Conservation (phyloP, 2,329 filamentous ascomycete species). For the Cladorrhinum sp. region DNA sequence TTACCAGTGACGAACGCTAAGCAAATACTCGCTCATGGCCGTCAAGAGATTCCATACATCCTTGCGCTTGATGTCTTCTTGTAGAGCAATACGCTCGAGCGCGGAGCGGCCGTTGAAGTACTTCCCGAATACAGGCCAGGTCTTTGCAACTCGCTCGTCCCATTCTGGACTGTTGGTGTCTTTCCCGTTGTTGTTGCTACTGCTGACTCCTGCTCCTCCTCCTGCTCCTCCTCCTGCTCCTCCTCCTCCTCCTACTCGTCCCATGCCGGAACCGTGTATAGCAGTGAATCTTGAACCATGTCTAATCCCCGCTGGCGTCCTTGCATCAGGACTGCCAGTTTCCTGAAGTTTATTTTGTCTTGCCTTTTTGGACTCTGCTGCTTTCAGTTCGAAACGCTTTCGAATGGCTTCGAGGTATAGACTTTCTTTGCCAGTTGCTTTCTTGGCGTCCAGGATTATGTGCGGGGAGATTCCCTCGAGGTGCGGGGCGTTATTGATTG, state of each 20-base stretch:
- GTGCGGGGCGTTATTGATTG: constrained; percentile 54
- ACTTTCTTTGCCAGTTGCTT: constrained; percentile 73
- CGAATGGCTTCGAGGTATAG: constrained; percentile 64
- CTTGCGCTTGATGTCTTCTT: constrained; percentile 83
- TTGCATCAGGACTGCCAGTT: constrained; percentile 20
- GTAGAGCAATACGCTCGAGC: constrained; percentile 80
- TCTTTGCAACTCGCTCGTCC: constrained; percentile 57
- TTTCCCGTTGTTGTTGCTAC: background rate
- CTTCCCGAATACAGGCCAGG: constrained; percentile 72
- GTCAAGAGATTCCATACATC: constrained; percentile 67
- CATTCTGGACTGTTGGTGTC: constrained; percentile 23
- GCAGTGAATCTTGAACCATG: too few relatives aligned
- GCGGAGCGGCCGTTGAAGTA: constrained; percentile 86
- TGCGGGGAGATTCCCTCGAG: constrained; percentile 58
- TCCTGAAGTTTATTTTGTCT: background rate
- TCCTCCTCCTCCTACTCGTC: background rate
- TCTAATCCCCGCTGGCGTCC: constrained; percentile 1
- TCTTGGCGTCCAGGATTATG: constrained; percentile 74
- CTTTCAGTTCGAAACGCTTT: constrained; percentile 41
- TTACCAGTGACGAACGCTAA: constrained; percentile 69
- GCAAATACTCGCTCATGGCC: constrained; percentile 64
- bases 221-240: background rate
- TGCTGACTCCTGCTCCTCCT: too few relatives aligned
- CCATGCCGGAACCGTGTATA: background rate
- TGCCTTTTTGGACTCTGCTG: constrained; percentile 12